Percentiles rank a stretch among this genome's conserved stretches.
Evolutionary conservation across 75 land plant genomes (phyloP).

Genomic region (Cunninghamia lanceolata): DNA sequence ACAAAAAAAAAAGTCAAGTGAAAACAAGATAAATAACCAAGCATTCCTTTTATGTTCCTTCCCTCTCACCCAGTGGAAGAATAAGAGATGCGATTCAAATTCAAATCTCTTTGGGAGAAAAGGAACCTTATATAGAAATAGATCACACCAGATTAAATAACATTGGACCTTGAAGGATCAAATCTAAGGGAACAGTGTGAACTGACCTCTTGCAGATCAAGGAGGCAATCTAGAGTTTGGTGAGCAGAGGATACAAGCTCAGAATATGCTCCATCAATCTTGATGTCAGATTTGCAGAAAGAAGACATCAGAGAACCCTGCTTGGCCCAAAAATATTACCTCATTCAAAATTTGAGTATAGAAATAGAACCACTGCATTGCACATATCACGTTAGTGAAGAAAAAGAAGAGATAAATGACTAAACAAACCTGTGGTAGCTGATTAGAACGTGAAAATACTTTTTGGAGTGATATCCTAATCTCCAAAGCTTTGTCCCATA

Average conservation of each 20-base stretch:
- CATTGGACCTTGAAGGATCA: not conserved
- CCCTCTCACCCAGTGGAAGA: not conserved
- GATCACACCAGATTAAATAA: not conserved
- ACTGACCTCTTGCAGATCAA: conserved; percentile 64
- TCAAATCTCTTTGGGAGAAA: not conserved
- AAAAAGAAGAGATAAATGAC: not conserved
- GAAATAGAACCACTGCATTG: not conserved
- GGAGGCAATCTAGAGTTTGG: conserved; percentile 48
- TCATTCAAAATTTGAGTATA: not conserved
- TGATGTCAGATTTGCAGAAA: conserved; percentile 37
- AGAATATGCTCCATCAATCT: conserved; percentile 53
- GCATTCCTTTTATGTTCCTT: not conserved
- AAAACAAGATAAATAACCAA: not conserved
- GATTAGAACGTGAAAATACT: conserved; percentile 60
- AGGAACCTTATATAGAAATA: not conserved
- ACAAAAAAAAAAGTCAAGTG: not conserved
- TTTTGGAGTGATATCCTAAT: conserved; percentile 72
- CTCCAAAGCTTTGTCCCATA: conserved; percentile 83
- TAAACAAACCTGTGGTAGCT: conserved; percentile 55
- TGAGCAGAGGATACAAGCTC: conserved; percentile 43
- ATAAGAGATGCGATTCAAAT: not conserved
- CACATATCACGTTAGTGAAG: not conserved
- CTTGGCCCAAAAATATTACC: not conserved
- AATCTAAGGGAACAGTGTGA: not conserved
- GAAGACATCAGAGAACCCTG: conserved; percentile 54